phyloP scores from a whole-genome alignment of 2,329 filamentous ascomycete genomes.

The Penicillium sp. region DNA sequence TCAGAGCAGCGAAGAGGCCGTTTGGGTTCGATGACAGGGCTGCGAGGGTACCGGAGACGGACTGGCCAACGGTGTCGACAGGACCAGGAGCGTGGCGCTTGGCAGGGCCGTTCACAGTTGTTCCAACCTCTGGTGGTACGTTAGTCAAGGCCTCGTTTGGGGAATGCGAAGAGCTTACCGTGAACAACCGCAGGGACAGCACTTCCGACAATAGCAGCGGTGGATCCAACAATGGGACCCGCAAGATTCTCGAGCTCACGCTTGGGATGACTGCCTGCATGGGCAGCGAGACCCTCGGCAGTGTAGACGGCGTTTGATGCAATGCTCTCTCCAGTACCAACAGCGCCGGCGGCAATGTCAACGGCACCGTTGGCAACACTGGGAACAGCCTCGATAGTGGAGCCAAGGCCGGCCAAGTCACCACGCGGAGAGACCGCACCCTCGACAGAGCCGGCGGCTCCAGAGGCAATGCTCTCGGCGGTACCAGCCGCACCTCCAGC shows the following conservation, averaged over 20 bases:
- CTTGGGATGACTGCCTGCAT: conserved; percentile 6
- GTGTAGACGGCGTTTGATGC: conserved; percentile 11
- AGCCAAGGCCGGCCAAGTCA: neutral
- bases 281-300: conserved; percentile 10
- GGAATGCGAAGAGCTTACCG: neutral
- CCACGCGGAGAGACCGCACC: conserved; percentile 1
- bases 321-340: conserved; percentile 17
- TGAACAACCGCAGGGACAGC: conserved; percentile 11
- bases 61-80: neutral
- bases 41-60: neutral
- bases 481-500: conserved; percentile 18
- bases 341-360: conserved; percentile 12
- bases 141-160: neutral
- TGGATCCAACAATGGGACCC: neutral
- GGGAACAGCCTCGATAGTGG: neutral
- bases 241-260: conserved; percentile 1
- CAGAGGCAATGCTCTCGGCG: conserved; percentile 14
- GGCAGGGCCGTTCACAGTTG: neutral
- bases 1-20: conserved; percentile 13
- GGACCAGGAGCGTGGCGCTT: neutral
- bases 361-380: conserved; percentile 3
- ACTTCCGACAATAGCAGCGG: neutral
- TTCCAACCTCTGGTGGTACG: conserved; percentile 5
- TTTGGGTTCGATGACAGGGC: conserved; percentile 6
- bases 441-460: conserved; percentile 18